Base-by-base conservation (phyloP, 2,329 filamentous ascomycete species). In the Westerdykella ornata region DNA sequence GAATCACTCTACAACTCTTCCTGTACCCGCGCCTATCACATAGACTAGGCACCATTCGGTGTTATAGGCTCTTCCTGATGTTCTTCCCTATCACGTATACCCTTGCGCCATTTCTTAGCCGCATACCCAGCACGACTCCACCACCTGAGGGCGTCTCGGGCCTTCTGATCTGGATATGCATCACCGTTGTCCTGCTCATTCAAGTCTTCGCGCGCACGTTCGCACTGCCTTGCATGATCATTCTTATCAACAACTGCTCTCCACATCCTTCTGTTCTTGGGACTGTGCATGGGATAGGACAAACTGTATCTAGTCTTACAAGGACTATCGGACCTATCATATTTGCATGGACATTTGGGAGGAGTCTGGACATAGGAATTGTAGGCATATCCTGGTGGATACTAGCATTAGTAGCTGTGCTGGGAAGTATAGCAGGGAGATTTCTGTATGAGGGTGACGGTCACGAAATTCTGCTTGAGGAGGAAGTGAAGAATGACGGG, bases 401-500 rank as follows among this genome's bases (percentile, higher is more conserved):
- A 0, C 56, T 82, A 31, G 70, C 70, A 9, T 60, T 63, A 3
- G 65, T 80, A 6, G 76, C 76, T 0, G 47, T 76, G 0, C 62
- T 68, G 16, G 76, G 73, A 0, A 59, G 72, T 14, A 44, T 75
- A 4, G 72, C 74, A 4, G 81, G 76, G 39, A 70, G 73, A 50
- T 72, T 75, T 44, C 75, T 83, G 7, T 67, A 65, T 38, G 80
- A 84, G 49, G 80, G 80, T 0, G 68, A 80, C 52, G 81, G 81
- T 0, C 79, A 83, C 57, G 80, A 83, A 59, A 76, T 84, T 35
- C 71, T 78, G 69, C 57, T 84, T 2, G 76, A 81, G 19, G 80
- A 79, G 0, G 80, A 83, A 47, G 72, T 76, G 19, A 74, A 75
- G 22, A 69, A 68, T 1, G 55, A 59, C 38, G 57, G 56, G 4